Conservation (phyloP, 2,329 filamentous ascomycete genomes). For the Claviceps pazoutovae region DNA sequence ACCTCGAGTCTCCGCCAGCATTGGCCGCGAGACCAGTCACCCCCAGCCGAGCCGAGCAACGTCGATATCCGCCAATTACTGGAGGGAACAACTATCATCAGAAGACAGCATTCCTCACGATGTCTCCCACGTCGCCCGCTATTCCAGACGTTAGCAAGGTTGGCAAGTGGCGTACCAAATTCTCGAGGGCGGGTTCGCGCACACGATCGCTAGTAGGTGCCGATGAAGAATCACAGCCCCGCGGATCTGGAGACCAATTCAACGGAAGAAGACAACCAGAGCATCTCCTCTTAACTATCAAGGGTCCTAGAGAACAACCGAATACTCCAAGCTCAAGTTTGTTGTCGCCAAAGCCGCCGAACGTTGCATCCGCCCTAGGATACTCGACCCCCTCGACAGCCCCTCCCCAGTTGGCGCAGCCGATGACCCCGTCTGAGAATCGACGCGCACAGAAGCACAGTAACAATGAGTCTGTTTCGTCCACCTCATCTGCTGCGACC, state of each 20-base stretch:
- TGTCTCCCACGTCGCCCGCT: constrained; percentile 14
- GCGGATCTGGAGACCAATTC: not conserved
- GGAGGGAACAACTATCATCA: constrained; percentile 14
- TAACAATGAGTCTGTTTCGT: constrained; percentile 8
- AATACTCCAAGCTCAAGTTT: not conserved
- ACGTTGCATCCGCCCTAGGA: constrained; percentile 1
- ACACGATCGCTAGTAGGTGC: not conserved
- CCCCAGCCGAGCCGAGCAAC: constrained; percentile 13
- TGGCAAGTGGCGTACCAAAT: constrained; percentile 17
- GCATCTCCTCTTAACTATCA: not conserved
- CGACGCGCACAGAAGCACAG: constrained; percentile 2
- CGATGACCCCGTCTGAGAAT: not conserved
- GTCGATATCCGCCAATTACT: constrained; percentile 25
- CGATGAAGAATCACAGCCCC: not conserved
- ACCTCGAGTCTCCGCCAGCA: constrained; percentile 12
- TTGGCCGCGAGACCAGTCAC: not conserved
- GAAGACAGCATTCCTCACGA: constrained; percentile 15
- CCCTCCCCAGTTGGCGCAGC: not conserved
- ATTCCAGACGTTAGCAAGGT: constrained; percentile 20
- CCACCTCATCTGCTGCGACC: constrained; percentile 3
- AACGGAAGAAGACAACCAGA: not conserved
- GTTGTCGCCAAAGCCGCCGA: not conserved
- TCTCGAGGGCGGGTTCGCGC: constrained; percentile 9
- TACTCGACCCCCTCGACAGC: not conserved
- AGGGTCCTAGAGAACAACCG: not conserved